A percentile compares a stretch with the other conserved stretches of the same genome.
phyloP scores from a whole-genome alignment of 2,329 filamentous ascomycete species.

The Cladobotryum protrusum region DNA sequence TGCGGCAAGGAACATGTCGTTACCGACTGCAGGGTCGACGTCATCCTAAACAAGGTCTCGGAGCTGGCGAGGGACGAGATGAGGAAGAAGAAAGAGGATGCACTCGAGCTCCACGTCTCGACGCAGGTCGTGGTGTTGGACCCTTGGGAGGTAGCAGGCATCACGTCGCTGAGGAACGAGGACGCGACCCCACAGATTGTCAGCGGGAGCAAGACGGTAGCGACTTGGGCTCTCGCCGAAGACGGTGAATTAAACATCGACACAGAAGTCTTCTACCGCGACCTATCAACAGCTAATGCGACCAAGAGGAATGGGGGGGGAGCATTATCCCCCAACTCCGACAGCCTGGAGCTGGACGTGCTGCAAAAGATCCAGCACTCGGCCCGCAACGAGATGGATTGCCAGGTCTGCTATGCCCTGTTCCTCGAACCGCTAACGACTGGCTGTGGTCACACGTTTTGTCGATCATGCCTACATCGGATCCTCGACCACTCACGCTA shows the following conservation, averaged over 20 bases:
- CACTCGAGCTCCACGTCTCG: constrained; percentile 20
- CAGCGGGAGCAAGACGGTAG: constrained; percentile 53
- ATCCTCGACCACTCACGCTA: constrained; percentile 70
- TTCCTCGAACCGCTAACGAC: constrained; percentile 81
- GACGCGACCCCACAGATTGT: constrained; percentile 31
- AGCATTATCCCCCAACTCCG: not conserved
- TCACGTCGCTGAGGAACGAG: constrained; percentile 32
- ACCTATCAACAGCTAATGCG: constrained; percentile 17
- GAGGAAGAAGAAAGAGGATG: constrained; percentile 30
- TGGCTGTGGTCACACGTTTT: constrained; percentile 84
- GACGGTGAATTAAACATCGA: constrained; percentile 51
- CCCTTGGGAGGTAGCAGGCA: constrained; percentile 34
- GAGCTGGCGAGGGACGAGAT: constrained; percentile 53
- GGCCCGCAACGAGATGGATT: constrained; percentile 69
- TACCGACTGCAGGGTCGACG: constrained; percentile 71
- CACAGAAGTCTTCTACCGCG: constrained; percentile 42
- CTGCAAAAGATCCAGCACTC: constrained; percentile 55
- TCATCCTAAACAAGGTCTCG: constrained; percentile 67
- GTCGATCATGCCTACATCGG: constrained; percentile 69
- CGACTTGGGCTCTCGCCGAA: constrained; percentile 61
- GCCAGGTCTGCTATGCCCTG: constrained; percentile 78
- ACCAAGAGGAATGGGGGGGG: constrained; percentile 19
- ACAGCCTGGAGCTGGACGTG: not conserved
- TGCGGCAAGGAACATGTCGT: constrained; percentile 68
- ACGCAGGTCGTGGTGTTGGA: constrained; percentile 34